A percentile compares a stretch with the other conserved stretches of the same genome.
Evolutionary conservation across 2,329 filamentous ascomycete species (phyloP).

Genomic region (Botryotinia narcissicola): DNA sequence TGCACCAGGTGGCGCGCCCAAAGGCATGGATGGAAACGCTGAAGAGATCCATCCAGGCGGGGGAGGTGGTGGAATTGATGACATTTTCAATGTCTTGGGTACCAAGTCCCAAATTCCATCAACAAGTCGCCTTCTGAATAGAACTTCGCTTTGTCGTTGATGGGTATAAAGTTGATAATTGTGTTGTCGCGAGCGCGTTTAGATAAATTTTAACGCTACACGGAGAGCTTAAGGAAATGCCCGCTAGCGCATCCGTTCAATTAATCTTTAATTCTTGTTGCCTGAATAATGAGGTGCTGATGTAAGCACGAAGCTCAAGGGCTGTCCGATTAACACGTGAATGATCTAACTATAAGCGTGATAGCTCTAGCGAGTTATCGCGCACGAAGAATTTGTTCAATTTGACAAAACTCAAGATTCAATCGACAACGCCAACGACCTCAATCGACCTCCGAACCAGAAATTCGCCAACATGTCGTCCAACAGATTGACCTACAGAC

Average conservation of each 20-base stretch:
- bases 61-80: slow-evolving; percentile 62
- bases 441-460: slow-evolving; percentile 39
- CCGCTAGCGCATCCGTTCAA: slow-evolving; percentile 18
- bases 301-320: not conserved
- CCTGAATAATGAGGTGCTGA: not conserved
- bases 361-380: slow-evolving; percentile 20
- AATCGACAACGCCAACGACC: slow-evolving; percentile 26
- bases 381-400: slow-evolving; percentile 17
- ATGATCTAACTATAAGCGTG: slow-evolving; percentile 12
- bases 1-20: slow-evolving; percentile 45
- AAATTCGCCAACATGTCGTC: slow-evolving; percentile 48
- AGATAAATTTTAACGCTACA: slow-evolving; percentile 18
- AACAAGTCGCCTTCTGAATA: slow-evolving; percentile 10
- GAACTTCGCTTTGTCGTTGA: slow-evolving; percentile 19
- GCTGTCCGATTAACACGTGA: not conserved
- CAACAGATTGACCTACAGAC: slow-evolving; percentile 53
- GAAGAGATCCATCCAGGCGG: slow-evolving; percentile 62
- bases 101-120: slow-evolving; percentile 33
- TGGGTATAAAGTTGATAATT: slow-evolving; percentile 12
- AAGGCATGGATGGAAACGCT: slow-evolving; percentile 50
- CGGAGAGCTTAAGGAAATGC: slow-evolving; percentile 5
- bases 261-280: slow-evolving; percentile 8
- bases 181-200: slow-evolving; percentile 17
- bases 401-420: slow-evolving; percentile 9
- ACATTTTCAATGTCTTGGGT: slow-evolving; percentile 45